These are phyloP conservation scores for Phytopythium helicoides DNA, from an alignment of 352 stramenopile species.

Conservation along the genomic window DNA sequence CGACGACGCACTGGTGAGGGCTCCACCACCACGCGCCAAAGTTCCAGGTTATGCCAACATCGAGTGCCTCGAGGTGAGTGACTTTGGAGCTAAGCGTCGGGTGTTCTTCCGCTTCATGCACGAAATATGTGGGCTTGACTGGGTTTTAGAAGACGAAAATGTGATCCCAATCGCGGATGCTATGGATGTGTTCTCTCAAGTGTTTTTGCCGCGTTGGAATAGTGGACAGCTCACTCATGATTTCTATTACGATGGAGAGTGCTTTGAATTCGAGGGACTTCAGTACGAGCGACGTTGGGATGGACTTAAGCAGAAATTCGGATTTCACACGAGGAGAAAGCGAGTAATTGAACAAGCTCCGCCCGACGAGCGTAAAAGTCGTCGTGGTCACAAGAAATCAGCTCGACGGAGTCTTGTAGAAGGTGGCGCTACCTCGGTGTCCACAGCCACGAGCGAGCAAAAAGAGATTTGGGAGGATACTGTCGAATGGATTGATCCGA, in stretches of 20 bases:
- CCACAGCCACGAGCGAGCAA: neutral
- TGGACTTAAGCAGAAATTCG: conserved; percentile 21
- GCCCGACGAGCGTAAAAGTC: too few relatives aligned
- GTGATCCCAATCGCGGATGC: conserved; percentile 39
- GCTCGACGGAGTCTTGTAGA: too few relatives aligned
- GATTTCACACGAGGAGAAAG: conserved; percentile 25
- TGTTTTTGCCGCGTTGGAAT: conserved; percentile 54
- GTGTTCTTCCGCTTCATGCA: conserved; percentile 55
- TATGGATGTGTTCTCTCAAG: conserved; percentile 33
- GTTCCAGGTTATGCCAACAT: conserved; percentile 36
- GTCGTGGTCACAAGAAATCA: too few relatives aligned
- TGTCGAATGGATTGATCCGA: conserved; percentile 35
- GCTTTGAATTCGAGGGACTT: conserved; percentile 37
- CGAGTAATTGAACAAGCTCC: too few relatives aligned
- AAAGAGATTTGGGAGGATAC: conserved; percentile 26
- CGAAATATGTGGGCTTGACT: conserved; percentile 40
- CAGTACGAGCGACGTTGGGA: conserved; percentile 37
- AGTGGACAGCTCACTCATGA: conserved; percentile 41
- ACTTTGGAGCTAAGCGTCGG: conserved; percentile 35
- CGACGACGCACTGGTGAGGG: neutral
- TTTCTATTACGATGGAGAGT: conserved; percentile 56
- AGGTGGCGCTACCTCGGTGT: too few relatives aligned
- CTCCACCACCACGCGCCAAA: conserved; percentile 2
- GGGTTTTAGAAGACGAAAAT: conserved; percentile 45
- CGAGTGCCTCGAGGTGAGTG: conserved; percentile 17